phyloP scores from a whole-genome alignment of 1,139 yeast genomes.

The Saccharomyces uvarum region DNA sequence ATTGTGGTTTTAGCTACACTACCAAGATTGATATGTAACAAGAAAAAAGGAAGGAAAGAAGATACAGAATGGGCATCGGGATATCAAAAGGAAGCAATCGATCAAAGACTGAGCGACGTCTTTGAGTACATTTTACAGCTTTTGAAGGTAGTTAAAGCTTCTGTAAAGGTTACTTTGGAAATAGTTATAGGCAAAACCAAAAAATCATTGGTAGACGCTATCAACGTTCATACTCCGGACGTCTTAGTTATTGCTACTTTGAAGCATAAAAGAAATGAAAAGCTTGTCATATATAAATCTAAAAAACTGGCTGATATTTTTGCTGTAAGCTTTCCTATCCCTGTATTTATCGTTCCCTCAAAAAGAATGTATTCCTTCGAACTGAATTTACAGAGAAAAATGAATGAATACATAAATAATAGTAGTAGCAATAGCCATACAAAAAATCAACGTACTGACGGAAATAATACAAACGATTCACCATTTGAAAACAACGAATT shows the following conservation, averaged over 20 bases:
- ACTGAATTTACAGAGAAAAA: slow-evolving; percentile 23
- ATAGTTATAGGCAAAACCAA: slow-evolving; percentile 53
- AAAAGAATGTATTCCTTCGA: slow-evolving; percentile 54
- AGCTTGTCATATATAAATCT: slow-evolving; percentile 13
- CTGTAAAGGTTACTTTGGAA: slow-evolving; percentile 56
- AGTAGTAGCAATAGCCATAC: not conserved
- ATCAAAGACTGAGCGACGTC: slow-evolving; percentile 33
- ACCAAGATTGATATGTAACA: slow-evolving; percentile 20
- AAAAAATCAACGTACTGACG: not conserved
- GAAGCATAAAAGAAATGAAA: slow-evolving; percentile 16
- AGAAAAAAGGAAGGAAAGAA: slow-evolving; percentile 27
- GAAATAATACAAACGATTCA: not conserved
- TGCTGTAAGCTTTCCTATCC: slow-evolving; percentile 56
- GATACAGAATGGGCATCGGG: slow-evolving; percentile 28
- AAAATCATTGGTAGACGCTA: slow-evolving; percentile 52
- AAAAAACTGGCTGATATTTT: slow-evolving; percentile 54
- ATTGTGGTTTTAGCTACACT: slow-evolving; percentile 48
- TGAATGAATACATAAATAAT: not conserved
- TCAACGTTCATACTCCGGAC: slow-evolving; percentile 56
- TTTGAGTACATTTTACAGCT: slow-evolving; percentile 36
- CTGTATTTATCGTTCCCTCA: slow-evolving; percentile 62
- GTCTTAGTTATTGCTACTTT: slow-evolving; percentile 35
- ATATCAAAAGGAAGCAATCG: slow-evolving; percentile 22
- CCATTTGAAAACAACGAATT: not conserved
- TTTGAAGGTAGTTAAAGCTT: slow-evolving; percentile 39